Conservation (phyloP, 169 alveolate genomes). For the Cyclospora cayetanensis region DNA sequence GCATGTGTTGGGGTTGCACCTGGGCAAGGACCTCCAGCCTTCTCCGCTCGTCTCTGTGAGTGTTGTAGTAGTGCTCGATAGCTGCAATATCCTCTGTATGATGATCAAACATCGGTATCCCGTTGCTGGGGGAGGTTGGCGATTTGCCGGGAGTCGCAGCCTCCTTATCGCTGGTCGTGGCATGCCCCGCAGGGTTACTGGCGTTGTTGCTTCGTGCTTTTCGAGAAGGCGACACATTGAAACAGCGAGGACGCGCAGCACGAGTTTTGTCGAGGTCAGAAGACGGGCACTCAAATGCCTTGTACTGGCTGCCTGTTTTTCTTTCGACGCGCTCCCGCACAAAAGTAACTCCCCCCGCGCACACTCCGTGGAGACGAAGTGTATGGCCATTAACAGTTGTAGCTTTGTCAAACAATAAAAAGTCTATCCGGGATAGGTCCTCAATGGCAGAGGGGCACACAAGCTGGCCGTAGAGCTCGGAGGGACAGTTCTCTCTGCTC, state of each 20-base stretch:
- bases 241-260: background rate
- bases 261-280: background rate
- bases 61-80: slow-evolving; percentile 55
- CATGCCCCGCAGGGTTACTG: background rate
- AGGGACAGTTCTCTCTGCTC: background rate
- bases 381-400: slow-evolving; percentile 24
- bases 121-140: no score
- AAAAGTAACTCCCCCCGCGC: slow-evolving; percentile 28
- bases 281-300: background rate
- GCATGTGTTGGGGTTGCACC: no score
- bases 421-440: slow-evolving; percentile 32
- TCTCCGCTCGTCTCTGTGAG: slow-evolving; percentile 37
- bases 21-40: slow-evolving; percentile 47
- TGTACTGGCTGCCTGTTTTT: no score
- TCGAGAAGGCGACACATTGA: background rate
- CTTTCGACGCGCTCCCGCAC: background rate
- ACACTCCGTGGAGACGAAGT: slow-evolving; percentile 20
- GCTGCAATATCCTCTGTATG: slow-evolving; percentile 25
- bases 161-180: background rate
- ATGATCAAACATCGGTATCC: background rate
- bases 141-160: background rate
- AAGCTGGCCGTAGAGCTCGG: slow-evolving; percentile 31
- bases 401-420: slow-evolving; percentile 31
- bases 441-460: slow-evolving; percentile 45
- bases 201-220: background rate